A percentile compares a stretch with the other conserved stretches of the same genome.
Evolutionary conservation across 768 basidiomycete genomes (phyloP).

Genomic region (Symmetrospora coprosmae): DNA sequence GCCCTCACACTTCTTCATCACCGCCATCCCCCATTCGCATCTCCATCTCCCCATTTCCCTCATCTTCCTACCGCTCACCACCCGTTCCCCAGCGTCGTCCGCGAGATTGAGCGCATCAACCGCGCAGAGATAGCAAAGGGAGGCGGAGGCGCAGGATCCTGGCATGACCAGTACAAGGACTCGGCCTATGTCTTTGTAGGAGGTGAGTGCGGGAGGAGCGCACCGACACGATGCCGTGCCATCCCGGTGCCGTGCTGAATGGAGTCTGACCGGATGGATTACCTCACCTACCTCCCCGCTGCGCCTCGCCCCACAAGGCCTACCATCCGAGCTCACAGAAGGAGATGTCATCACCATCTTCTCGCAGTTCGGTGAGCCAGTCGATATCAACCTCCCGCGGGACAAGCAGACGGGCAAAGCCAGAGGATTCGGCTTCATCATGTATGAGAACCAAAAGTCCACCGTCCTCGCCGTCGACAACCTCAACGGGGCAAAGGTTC

Average conservation of each 20-base stretch:
- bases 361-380: constrained; percentile 70
- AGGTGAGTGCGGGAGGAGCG: constrained; percentile 39
- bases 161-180: constrained; percentile 41
- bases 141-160: background rate
- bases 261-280: too few relatives aligned
- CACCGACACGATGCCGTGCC: too few relatives aligned
- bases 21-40: too few relatives aligned
- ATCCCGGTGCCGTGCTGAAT: too few relatives aligned
- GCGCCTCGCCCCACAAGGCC: too few relatives aligned
- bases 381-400: constrained; percentile 85
- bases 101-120: constrained; percentile 16
- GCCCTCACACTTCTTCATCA: too few relatives aligned
- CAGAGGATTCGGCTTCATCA: constrained; percentile 84
- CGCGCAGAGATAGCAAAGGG: background rate
- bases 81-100: constrained; percentile 13
- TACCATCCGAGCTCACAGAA: constrained; percentile 78
- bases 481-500: constrained; percentile 80
- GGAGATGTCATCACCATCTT: constrained; percentile 95
- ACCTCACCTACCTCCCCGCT: too few relatives aligned
- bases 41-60: too few relatives aligned
- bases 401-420: constrained; percentile 85
- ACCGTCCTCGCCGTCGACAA: constrained; percentile 96
- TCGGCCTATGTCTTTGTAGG: constrained; percentile 92
- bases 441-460: constrained; percentile 97
- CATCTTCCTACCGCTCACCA: too few relatives aligned